Evolutionary conservation across 371 early-diverging fungal species (phyloP).

Genomic region (Mortierella sp.): DNA sequence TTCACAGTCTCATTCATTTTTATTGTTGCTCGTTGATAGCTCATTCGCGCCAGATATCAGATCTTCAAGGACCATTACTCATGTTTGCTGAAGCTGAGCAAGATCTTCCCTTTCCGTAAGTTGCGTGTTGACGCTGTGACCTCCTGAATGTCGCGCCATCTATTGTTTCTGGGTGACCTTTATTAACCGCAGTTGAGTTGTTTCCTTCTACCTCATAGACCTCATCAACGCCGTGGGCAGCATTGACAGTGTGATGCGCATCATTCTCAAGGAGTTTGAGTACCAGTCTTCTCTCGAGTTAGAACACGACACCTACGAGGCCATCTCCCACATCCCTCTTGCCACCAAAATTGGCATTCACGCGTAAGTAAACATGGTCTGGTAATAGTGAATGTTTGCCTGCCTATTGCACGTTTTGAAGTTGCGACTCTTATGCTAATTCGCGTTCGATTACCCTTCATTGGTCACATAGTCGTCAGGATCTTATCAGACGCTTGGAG

Average conservation of each 20-base stretch:
- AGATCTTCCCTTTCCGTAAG: conserved; percentile 81
- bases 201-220: conserved; percentile 49
- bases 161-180: background rate
- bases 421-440: no score
- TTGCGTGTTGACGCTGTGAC: background rate
- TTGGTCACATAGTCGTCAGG: conserved; percentile 60
- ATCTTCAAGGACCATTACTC: conserved; percentile 79
- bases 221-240: conserved; percentile 75
- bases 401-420: no score
- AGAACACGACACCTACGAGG: conserved; percentile 72
- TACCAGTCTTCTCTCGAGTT: conserved; percentile 77
- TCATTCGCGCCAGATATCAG: conserved; percentile 74
- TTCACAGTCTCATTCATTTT: background rate
- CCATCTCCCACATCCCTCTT: conserved; percentile 76
- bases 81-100: conserved; percentile 69
- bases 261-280: conserved; percentile 76
- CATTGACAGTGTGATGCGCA: conserved; percentile 74
- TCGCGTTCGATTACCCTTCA: background rate
- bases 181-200: background rate
- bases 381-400: no score
- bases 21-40: conserved; percentile 20
- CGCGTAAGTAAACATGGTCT: no score
- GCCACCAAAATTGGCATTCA: conserved; percentile 76
- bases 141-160: background rate
- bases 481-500: conserved; percentile 71